Percentiles rank a stretch among this genome's conserved stretches.
phyloP scores from a whole-genome alignment of 1,139 yeast genomes.

The Geotrichum histeridarum region DNA sequence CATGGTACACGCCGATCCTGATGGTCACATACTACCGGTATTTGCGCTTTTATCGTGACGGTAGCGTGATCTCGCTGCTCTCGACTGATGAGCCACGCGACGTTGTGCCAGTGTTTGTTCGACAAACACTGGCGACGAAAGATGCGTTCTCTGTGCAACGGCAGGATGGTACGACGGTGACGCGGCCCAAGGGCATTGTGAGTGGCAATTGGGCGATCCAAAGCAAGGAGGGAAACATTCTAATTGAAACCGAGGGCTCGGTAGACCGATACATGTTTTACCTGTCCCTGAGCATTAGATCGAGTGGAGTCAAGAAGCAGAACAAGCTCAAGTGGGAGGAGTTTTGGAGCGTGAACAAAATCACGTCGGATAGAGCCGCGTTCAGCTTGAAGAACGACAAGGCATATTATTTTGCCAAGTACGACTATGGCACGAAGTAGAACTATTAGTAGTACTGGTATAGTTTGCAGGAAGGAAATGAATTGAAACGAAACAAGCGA shows the following conservation, averaged over 20 bases:
- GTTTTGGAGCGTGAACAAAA: constrained; percentile 53
- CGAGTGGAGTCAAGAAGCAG: constrained; percentile 55
- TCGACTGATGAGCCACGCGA: constrained; percentile 30
- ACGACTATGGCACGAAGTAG: neutral
- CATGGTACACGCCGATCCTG: constrained; percentile 74
- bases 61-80: constrained; percentile 46
- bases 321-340: constrained; percentile 64
- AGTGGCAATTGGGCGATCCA: constrained; percentile 50
- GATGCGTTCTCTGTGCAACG: constrained; percentile 16
- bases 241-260: constrained; percentile 52
- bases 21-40: constrained; percentile 86
- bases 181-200: constrained; percentile 34
- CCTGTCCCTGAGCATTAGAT: constrained; percentile 54
- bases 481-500: neutral
- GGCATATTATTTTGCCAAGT: constrained; percentile 54
- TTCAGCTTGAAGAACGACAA: constrained; percentile 66
- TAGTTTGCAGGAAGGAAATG: neutral
- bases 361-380: constrained; percentile 48
- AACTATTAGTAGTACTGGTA: neutral
- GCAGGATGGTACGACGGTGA: constrained; percentile 27
- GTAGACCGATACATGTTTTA: constrained; percentile 59
- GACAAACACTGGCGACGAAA: constrained; percentile 15
- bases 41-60: constrained; percentile 73
- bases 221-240: constrained; percentile 52
- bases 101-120: constrained; percentile 43